Evolutionary conservation across 129 eudicot genomes (phyloP), one percentile per base, ranked within the genome.

Genomic region (Arctium lappa): DNA sequence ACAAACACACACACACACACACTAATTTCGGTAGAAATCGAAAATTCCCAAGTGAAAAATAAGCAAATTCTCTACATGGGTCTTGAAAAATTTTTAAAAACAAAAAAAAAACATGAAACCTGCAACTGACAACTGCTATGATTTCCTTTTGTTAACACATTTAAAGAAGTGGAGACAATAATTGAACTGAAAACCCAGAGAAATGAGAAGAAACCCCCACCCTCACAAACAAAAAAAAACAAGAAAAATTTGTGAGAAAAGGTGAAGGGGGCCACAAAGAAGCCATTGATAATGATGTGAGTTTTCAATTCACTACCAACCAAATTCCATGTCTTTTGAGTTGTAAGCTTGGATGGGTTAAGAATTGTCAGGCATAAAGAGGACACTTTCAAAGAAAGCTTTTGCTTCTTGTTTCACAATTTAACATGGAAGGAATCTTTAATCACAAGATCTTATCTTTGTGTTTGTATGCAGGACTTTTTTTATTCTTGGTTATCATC

Each of bases 311-410:
- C 77, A 81, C 79, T 73, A 72, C 6, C 60, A 56, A 63, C 78
- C 81, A 76, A 83, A 48, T 56, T 36, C 75, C 12, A 56, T 76
- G 44, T 78, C 33, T 7, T 66, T 22, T 7, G 71, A 66, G 33
- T 66, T 27, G 32, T 63, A 63, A 6, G 86, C 32, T 13, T 2
- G 74, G 42, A 69, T 31, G 63, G 63, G 37, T 81, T 37, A 81
- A 18, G 72, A 75, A 63, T 66, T 79, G 86, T 77, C 82, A 77
- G 78, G 86, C 73, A 83, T 77, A 70, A 77, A 77, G 78, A 83
- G 72, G 78, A 79, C 82, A 83, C 70, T 32, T 44, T 69, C 82
- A 76, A 69, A 29, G 68, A 79, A 68, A 82, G 73, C 81, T 68
- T 82, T 46, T 60, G 76, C 42, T 73, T 62, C 42, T 81, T 74